phyloP scores from a whole-genome alignment of 352 stramenopile genomes.

The Phytophthora citricola region DNA sequence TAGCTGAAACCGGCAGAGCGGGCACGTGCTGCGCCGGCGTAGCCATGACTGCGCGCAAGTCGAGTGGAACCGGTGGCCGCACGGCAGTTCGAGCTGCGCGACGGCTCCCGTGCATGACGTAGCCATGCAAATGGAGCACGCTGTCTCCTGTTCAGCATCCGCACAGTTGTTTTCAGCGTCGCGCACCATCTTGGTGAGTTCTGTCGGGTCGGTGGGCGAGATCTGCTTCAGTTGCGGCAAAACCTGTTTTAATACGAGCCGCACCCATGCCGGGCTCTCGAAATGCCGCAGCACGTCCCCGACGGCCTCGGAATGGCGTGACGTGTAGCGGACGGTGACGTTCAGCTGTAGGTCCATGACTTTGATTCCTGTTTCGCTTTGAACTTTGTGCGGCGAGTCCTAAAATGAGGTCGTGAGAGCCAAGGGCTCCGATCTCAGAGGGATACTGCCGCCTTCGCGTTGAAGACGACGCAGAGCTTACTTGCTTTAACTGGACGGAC shows the following conservation, averaged over 20 bases:
- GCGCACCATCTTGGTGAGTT: constrained; percentile 36
- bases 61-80: constrained; percentile 93
- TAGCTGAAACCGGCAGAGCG: constrained; percentile 93
- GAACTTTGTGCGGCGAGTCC: constrained; percentile 9
- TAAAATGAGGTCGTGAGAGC: constrained; percentile 20
- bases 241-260: constrained; percentile 23
- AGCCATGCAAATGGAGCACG: constrained; percentile 89
- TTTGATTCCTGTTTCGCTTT: constrained; percentile 3
- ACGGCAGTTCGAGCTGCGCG: constrained; percentile 70
- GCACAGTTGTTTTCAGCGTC: constrained; percentile 21
- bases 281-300: constrained; percentile 28
- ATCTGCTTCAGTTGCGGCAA: constrained; percentile 27
- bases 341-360: constrained; percentile 33
- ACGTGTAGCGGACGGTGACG: constrained; percentile 17
- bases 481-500: constrained; percentile 14
- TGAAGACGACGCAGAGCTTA: constrained; percentile 16
- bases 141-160: constrained; percentile 28
- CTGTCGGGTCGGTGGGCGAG: constrained; percentile 21
- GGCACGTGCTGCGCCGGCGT: constrained; percentile 89
- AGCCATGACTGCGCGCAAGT: constrained; percentile 93
- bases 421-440: constrained; percentile 4
- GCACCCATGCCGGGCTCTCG: constrained; percentile 23
- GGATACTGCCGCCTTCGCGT: constrained; percentile 2
- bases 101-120: constrained; percentile 27
- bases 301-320: constrained; percentile 6